phyloP scores from a whole-genome alignment of 2,329 filamentous ascomycete genomes.

The Lasiodiplodia theobromae region DNA sequence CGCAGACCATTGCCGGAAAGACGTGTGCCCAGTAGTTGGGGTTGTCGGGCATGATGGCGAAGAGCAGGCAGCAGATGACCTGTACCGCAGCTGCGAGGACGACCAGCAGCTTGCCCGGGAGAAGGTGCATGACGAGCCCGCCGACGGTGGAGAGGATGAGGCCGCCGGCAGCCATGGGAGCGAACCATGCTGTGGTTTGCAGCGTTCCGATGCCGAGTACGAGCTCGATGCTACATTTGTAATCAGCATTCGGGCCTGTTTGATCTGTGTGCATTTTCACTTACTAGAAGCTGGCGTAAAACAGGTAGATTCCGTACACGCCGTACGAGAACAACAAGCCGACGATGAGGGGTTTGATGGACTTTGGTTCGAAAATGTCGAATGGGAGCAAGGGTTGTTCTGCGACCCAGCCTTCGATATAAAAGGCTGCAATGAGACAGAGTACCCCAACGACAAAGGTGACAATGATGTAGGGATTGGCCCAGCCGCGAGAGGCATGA shows the following conservation, averaged over 20 bases:
- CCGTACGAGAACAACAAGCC: conserved; percentile 55
- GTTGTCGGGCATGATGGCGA: conserved; percentile 57
- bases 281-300: conserved; percentile 48
- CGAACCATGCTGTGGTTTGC: conserved; percentile 72
- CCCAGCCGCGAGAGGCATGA: conserved; percentile 72
- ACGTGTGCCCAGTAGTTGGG: conserved; percentile 74
- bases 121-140: conserved; percentile 70
- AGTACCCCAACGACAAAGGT: conserved; percentile 69
- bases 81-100: conserved; percentile 67
- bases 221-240: conserved; percentile 59
- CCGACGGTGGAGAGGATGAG: conserved; percentile 68
- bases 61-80: conserved; percentile 65
- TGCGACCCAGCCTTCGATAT: conserved; percentile 76
- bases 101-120: conserved; percentile 66
- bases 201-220: conserved; percentile 51
- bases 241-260: conserved; percentile 38
- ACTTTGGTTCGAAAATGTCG: conserved; percentile 72
- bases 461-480: conserved; percentile 74
- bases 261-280: not conserved
- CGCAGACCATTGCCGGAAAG: conserved; percentile 73
- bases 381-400: conserved; percentile 72
- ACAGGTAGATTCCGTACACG: conserved; percentile 46
- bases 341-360: conserved; percentile 60
- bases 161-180: conserved; percentile 72
- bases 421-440: conserved; percentile 66